Conservation (phyloP, 306 rosid species). For the Ammopiptanthus mongolicus region DNA sequence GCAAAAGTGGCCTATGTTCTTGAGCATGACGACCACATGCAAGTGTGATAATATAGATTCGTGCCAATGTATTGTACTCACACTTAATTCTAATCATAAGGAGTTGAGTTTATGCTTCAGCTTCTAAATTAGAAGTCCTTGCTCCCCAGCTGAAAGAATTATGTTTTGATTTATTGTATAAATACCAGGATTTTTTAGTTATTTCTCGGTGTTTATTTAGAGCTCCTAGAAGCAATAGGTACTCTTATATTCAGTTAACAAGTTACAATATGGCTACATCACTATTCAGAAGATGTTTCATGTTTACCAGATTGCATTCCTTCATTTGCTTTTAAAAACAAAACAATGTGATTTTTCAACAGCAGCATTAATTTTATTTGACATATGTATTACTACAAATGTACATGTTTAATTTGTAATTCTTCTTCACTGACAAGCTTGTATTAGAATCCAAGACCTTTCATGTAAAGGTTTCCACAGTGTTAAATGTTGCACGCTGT, state of each 20-base stretch:
- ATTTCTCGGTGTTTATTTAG: constrained; percentile 3
- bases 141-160: background rate
- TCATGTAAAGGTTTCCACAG: background rate
- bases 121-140: background rate
- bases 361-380: constrained; percentile 3
- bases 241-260: background rate
- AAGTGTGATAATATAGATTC: background rate
- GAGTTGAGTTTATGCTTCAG: constrained; percentile 1
- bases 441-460: constrained; percentile 11
- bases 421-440: background rate
- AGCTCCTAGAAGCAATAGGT: background rate
- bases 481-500: constrained; percentile 8
- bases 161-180: constrained; percentile 10
- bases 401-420: background rate
- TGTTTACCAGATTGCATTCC: constrained; percentile 14
- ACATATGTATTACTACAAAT: background rate
- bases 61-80: background rate
- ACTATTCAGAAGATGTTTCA: constrained; percentile 11
- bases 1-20: background rate
- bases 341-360: background rate
- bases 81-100: constrained; percentile 1
- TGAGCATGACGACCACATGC: background rate
- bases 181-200: background rate
- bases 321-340: background rate
- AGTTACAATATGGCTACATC: background rate